Evolutionary conservation across 2,329 filamentous ascomycete species (phyloP), one percentile per base, ranked within the genome.

Genomic region (Hymenoscyphus scutula): DNA sequence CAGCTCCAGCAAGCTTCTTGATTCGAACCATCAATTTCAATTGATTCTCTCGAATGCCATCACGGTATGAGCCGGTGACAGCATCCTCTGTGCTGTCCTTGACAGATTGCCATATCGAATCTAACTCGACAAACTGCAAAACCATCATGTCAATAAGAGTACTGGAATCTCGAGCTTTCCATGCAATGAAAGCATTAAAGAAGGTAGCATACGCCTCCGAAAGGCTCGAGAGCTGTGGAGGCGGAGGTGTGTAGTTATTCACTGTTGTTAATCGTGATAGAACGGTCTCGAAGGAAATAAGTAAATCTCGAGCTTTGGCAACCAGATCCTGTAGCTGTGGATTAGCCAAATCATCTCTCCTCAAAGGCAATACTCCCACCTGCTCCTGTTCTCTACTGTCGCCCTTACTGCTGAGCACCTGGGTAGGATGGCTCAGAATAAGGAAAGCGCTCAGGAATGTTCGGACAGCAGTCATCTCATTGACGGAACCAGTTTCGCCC

Each of bases 81-180:
- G 87, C 85, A 45, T 89, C 86, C 56, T 90, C 87, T 0, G 86
- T 90, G 59, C 88, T 87, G 69, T 92, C 87, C 74, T 92, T 92
- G 73, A 95, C 89, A 2, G 89, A 90, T 72, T 92, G 89, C 81
- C 90, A 90, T 56, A 94, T 94, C 38, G 88, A 88, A 71, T 95
- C 91, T 1, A 95, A 82, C 72, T 92, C 90, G 19, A 93, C 89
- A 74, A 94, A 93, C 67, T 92, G 90, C 71, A 91, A 83, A n/a
- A 94, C 82, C 90, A 95, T 93, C 61, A 91, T 88, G 70, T 93
- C 89, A 59, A 94, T 86, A 4, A 95, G 79, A 0, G 90, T 87
- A 60, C 87, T 87, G 0, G 89, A 91, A 73, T 94, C 91, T 59
- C 90, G 84, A 1, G 90, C 88, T 75, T 93, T 92, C 91, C 91